These are phyloP conservation scores for Diplodia scrobiculata DNA, from an alignment of 2,329 filamentous ascomycete species.

Conservation along the genomic window DNA sequence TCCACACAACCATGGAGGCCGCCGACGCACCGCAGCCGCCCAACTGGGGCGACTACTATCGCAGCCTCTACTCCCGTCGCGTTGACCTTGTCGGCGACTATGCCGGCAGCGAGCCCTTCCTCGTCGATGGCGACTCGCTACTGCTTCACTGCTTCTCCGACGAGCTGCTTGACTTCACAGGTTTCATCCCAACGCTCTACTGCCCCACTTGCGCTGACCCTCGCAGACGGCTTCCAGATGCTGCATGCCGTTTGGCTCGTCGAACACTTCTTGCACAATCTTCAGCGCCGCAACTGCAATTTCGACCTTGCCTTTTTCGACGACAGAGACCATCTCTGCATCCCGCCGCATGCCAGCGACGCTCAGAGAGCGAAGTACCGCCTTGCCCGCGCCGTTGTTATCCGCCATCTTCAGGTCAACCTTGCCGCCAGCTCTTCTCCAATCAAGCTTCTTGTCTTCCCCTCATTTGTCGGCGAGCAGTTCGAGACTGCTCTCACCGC, in stretches of 20 bases:
- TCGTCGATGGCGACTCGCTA: slow-evolving; percentile 74
- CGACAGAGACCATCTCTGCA: slow-evolving; percentile 57
- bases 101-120: slow-evolving; percentile 70
- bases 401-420: slow-evolving; percentile 62
- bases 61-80: slow-evolving; percentile 42
- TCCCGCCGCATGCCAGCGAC: slow-evolving; percentile 50
- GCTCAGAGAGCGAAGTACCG: slow-evolving; percentile 56
- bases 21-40: background rate
- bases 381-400: slow-evolving; percentile 64
- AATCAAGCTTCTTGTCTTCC: slow-evolving; percentile 53
- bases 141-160: slow-evolving; percentile 65
- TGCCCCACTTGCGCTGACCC: slow-evolving; percentile 14
- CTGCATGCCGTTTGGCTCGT: slow-evolving; percentile 70
- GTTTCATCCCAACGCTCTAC: slow-evolving; percentile 38
- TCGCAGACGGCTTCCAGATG: slow-evolving; percentile 63
- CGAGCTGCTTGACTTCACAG: slow-evolving; percentile 63
- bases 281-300: slow-evolving; percentile 65
- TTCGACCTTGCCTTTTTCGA: slow-evolving; percentile 73
- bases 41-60: slow-evolving; percentile 32
- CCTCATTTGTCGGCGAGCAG: slow-evolving; percentile 50
- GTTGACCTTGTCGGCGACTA: slow-evolving; percentile 69
- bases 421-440: slow-evolving; percentile 44
- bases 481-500: slow-evolving; percentile 60
- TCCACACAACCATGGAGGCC: background rate
- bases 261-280: slow-evolving; percentile 64